A percentile compares a stretch with the other conserved stretches of the same genome.
Evolutionary conservation across 352 stramenopile genomes (phyloP).

Genomic region (Phytophthora constricta): DNA sequence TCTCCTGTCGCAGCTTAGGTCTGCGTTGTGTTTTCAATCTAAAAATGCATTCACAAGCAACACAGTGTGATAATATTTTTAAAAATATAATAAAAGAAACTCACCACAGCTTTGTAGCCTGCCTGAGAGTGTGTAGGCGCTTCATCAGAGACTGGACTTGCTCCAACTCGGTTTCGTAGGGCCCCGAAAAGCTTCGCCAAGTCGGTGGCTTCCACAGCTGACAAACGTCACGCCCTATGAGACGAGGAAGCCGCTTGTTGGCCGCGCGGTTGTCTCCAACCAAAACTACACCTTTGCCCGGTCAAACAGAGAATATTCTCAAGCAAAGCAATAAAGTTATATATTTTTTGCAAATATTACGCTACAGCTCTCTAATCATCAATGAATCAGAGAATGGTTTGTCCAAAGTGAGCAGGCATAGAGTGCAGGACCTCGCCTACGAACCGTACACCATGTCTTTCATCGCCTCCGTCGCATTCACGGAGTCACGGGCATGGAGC

Average conservation of each 20-base stretch:
- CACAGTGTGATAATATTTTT: not conserved
- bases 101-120: conserved; percentile 15
- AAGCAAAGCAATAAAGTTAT: too few relatives aligned
- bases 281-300: too few relatives aligned
- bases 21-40: conserved; percentile 2
- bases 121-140: conserved; percentile 3
- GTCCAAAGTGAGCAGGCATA: too few relatives aligned
- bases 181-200: conserved; percentile 5
- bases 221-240: conserved; percentile 12
- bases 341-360: too few relatives aligned
- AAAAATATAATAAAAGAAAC: conserved; percentile 1
- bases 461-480: too few relatives aligned
- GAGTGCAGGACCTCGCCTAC: too few relatives aligned
- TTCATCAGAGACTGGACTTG: conserved; percentile 15
- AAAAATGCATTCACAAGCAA: conserved; percentile 1
- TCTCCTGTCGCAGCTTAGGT: conserved; percentile 4
- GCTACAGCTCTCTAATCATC: too few relatives aligned
- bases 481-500: too few relatives aligned
- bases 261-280: conserved; percentile 18
- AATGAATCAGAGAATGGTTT: too few relatives aligned
- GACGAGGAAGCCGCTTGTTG: conserved; percentile 8
- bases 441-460: too few relatives aligned
- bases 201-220: conserved; percentile 7
- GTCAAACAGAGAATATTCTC: too few relatives aligned
- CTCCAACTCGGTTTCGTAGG: conserved; percentile 2